These are phyloP conservation scores for Coemansia sp. DNA, from an alignment of 192 early-diverging fungal genomes.

Conservation along the genomic window DNA sequence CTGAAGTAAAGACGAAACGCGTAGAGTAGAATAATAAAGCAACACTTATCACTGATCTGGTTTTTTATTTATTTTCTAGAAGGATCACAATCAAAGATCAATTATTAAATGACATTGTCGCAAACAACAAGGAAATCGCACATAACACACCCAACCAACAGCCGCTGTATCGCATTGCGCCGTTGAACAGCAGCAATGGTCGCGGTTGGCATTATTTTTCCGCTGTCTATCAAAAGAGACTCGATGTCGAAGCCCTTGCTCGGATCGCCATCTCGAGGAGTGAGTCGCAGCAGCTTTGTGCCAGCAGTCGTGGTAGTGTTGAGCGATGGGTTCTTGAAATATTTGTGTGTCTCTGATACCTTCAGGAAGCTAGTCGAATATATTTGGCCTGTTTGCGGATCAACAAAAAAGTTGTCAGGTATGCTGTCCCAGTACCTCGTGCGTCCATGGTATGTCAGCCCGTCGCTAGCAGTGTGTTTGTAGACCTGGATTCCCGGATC, in stretches of 20 bases:
- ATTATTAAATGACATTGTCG: constrained; percentile 7
- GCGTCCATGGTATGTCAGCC: constrained; percentile 24
- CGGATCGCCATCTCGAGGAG: constrained; percentile 11
- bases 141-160: constrained; percentile 47
- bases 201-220: constrained; percentile 44
- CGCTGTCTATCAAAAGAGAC: constrained; percentile 37
- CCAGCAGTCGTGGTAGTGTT: constrained; percentile 35
- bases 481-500: constrained; percentile 46
- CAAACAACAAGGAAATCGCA: constrained; percentile 33
- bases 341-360: constrained; percentile 25
- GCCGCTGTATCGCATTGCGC: constrained; percentile 31
- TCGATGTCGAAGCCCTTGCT: constrained; percentile 22
- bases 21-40: neutral
- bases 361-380: constrained; percentile 44
- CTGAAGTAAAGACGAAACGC: too few relatives aligned
- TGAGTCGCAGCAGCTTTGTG: constrained; percentile 34
- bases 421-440: constrained; percentile 23
- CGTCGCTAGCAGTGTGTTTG: constrained; percentile 1
- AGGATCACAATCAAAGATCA: neutral
- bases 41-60: neutral
- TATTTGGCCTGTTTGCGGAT: constrained; percentile 40
- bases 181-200: constrained; percentile 50
- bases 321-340: constrained; percentile 30
- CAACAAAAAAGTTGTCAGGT: constrained; percentile 45
- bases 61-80: neutral